A percentile compares a stretch with the other conserved stretches of the same genome.
Conservation (phyloP, 2,329 filamentous ascomycete species). For the Ceratocystis huliohia region DNA sequence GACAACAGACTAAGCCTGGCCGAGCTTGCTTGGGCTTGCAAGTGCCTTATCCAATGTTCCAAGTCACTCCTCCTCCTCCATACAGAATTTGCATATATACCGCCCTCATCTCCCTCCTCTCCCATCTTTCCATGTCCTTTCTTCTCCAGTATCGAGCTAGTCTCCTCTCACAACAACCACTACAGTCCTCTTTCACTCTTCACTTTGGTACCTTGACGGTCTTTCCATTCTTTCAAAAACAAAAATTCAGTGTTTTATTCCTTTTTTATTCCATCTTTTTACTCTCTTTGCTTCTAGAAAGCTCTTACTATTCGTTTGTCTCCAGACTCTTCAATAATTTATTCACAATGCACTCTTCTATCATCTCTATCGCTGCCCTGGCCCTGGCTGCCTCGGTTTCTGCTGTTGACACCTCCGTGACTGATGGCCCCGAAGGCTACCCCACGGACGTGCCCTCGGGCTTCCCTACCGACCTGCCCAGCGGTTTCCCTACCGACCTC, state of each 20-base stretch:
- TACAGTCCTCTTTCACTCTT: constrained; percentile 12
- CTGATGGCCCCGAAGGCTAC: not conserved
- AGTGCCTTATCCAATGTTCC: not conserved
- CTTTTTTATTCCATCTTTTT: not conserved
- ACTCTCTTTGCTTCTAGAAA: not conserved
- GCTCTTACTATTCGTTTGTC: not conserved
- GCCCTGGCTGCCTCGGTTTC: constrained; percentile 14
- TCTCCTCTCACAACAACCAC: constrained; percentile 13
- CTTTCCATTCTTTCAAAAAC: constrained; percentile 5
- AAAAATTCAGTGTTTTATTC: not conserved
- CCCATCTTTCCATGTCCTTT: not conserved
- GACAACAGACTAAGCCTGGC: no score
- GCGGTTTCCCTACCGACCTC: not conserved
- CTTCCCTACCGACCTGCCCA: constrained; percentile 12
- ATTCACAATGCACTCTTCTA: constrained; percentile 18
- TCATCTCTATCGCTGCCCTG: constrained; percentile 15
- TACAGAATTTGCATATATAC: constrained; percentile 9
- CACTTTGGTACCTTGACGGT: constrained; percentile 17
- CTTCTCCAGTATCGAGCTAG: constrained; percentile 19
- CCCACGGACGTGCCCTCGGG: not conserved
- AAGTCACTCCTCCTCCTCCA: not conserved
- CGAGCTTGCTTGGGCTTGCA: not conserved
- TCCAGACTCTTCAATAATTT: not conserved
- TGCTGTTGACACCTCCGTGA: constrained; percentile 1
- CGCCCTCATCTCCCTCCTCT: not conserved